phyloP scores from a whole-genome alignment of 2,329 filamentous ascomycete species.

The Colletotrichum sidae region DNA sequence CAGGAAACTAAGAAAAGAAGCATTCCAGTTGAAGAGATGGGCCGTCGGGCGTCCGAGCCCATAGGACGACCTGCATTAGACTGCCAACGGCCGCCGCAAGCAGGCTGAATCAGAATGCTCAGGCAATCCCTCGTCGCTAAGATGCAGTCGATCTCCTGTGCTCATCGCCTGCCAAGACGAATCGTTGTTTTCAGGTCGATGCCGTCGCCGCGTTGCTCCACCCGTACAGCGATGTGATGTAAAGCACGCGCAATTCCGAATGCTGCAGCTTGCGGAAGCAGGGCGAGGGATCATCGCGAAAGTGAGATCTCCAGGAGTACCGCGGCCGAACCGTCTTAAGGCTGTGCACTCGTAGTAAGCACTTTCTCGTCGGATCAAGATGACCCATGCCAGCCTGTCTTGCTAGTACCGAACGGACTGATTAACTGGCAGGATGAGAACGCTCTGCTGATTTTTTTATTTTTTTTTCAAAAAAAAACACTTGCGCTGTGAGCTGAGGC shows the following conservation, averaged over 20 bases:
- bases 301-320: slow-evolving; percentile 27
- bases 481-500: no score
- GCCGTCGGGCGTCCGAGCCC: slow-evolving; percentile 22
- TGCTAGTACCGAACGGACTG: no score
- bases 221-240: slow-evolving; percentile 23
- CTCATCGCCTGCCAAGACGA: slow-evolving; percentile 25
- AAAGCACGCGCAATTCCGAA: slow-evolving; percentile 19
- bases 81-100: slow-evolving; percentile 10
- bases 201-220: not conserved
- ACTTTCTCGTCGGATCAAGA: not conserved
- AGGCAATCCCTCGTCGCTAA: slow-evolving; percentile 18
- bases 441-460: no score
- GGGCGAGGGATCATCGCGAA: slow-evolving; percentile 7
- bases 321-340: slow-evolving; percentile 22
- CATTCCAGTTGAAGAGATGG: slow-evolving; percentile 20
- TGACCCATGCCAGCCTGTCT: no score
- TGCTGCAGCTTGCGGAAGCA: slow-evolving; percentile 11
- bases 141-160: slow-evolving; percentile 22
- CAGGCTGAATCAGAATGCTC: slow-evolving; percentile 8
- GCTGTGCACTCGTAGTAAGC: slow-evolving; percentile 16
- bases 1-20: slow-evolving; percentile 26
- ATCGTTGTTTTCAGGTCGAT: slow-evolving; percentile 36
- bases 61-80: slow-evolving; percentile 5
- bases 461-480: no score
- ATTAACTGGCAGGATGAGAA: no score